Percentiles rank a stretch among this genome's conserved stretches.
phyloP scores from a whole-genome alignment of 1,284 basidiomycete species.

The Fomitopsis pinicola region DNA sequence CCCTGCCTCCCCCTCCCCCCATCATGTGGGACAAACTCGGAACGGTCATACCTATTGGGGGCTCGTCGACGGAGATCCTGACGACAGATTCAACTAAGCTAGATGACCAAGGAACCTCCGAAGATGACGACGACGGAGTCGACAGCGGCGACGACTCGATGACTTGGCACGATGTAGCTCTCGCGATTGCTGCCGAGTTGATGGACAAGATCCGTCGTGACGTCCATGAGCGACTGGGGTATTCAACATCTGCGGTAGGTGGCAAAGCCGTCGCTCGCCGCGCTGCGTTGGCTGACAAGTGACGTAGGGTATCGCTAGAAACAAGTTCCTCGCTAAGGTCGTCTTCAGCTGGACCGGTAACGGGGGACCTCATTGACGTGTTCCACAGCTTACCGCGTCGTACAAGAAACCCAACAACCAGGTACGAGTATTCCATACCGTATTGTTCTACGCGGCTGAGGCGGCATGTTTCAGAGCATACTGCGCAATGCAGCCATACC shows the following conservation, averaged over 20 bases:
- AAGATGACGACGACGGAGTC: constrained; percentile 11
- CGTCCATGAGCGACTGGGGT: constrained; percentile 75
- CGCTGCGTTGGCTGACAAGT: background rate
- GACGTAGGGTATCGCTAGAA: constrained; percentile 80
- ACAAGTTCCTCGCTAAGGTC: constrained; percentile 94
- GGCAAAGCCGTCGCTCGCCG: background rate
- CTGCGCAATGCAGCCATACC: constrained; percentile 81
- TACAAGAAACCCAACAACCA: constrained; percentile 88
- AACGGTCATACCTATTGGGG: constrained; percentile 64
- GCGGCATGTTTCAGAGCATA: constrained; percentile 57
- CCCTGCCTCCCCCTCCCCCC: constrained; percentile 75
- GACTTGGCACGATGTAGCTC: constrained; percentile 91
- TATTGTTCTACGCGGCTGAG: background rate
- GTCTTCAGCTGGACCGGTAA: background rate
- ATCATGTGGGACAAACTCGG: constrained; percentile 68
- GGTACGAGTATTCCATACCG: constrained; percentile 32
- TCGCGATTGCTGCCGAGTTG: constrained; percentile 86
- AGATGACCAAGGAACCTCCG: constrained; percentile 4
- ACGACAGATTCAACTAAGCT: constrained; percentile 9
- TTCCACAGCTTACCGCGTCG: constrained; percentile 72
- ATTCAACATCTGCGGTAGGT: constrained; percentile 90
- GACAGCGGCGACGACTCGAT: constrained; percentile 31
- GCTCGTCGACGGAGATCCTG: constrained; percentile 22
- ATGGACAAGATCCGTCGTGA: constrained; percentile 76
- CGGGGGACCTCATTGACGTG: background rate